Base-by-base conservation (phyloP, 371 early-diverging fungal genomes). In the Cokeromyces recurvatus region DNA sequence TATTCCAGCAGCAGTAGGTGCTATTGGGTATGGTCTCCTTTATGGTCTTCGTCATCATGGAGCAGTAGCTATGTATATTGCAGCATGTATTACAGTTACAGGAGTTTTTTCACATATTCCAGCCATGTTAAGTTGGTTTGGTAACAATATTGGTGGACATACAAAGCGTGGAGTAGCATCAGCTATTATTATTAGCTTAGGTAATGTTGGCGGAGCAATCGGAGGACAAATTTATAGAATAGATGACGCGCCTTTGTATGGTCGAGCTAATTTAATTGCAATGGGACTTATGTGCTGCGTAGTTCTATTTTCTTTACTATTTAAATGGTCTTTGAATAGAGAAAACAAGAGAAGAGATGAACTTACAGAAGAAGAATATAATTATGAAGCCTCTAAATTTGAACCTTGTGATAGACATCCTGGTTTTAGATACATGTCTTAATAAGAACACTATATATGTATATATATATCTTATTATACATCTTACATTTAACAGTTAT, bases 1-100 rank as follows among this genome's bases (percentile, higher is more conserved):
- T 3, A 39, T 72, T 17, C 78, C 85, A n/a, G 77, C 76, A 3
- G 40, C 69, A 32, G 7, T 88, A 10, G 84, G 83, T 9, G 70
- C 74, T 41, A 46, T 85, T 16, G 87, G 88, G 4, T 85, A 85
- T 62, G 69, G 79, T 14, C 63, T 86, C 16, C 56, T 87, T 22
- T 70, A 83, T 16, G 59, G 64, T 7, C 56, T 71, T 9, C 52
- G 51, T 15, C 42, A 71, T 22, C 48, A 59, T 16, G 60, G 64
- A 4, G 32, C 65, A 1, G 56, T 61, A 2, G 61, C 46, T 27
- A 71, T 71, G 40, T 83, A 83, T 46, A 65, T 77, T 42, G 68
- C 75, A 35, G 69, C 79, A 29, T 66, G 69, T 20, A 56, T 84
- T 35, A 72, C 79, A 3, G 68, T 68, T 8, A 70, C 57, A 10